A percentile compares a stretch with the other conserved stretches of the same genome.
phyloP scores from a whole-genome alignment of 2,329 filamentous ascomycete species.

The Cryphonectria nitschkei region DNA sequence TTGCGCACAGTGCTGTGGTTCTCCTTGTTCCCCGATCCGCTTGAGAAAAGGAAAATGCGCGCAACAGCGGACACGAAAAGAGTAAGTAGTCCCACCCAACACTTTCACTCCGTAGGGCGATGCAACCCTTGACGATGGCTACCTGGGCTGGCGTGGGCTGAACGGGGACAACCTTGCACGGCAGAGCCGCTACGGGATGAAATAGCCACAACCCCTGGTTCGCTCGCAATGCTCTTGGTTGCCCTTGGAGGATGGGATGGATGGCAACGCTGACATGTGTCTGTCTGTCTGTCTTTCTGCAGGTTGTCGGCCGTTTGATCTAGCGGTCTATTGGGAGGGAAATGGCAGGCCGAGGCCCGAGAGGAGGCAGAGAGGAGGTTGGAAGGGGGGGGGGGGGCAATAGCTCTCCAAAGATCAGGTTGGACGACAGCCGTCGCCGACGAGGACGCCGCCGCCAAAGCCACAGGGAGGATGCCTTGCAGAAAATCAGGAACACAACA shows the following conservation, averaged over 20 bases:
- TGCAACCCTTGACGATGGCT: constrained; percentile 24
- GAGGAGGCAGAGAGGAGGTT: neutral
- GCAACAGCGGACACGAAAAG: constrained; percentile 21
- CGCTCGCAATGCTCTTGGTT: neutral
- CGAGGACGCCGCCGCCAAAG: neutral
- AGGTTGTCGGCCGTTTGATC: constrained; percentile 21
- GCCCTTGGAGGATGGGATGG: neutral
- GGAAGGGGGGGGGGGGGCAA: neutral
- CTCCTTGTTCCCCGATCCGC: constrained; percentile 20
- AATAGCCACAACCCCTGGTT: neutral
- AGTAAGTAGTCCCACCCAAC: constrained; percentile 7
- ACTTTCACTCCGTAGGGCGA: constrained; percentile 21
- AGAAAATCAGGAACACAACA: constrained; percentile 24
- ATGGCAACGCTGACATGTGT: neutral
- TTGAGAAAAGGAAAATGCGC: constrained; percentile 17
- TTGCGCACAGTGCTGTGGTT: constrained; percentile 17
- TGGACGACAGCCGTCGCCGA: neutral
- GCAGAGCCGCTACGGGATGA: constrained; percentile 15
- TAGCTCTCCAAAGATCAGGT: neutral
- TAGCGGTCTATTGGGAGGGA: constrained; percentile 19
- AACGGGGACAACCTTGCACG: constrained; percentile 12
- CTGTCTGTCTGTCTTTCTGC: constrained; percentile 1
- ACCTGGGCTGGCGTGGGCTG: neutral
- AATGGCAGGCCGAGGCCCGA: constrained; percentile 14
- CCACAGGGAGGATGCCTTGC: constrained; percentile 19